Evolutionary conservation across 176 grass and related monocot genomes (phyloP), one percentile per base, ranked within the genome.

Genomic region (Pontederia paniculata): DNA sequence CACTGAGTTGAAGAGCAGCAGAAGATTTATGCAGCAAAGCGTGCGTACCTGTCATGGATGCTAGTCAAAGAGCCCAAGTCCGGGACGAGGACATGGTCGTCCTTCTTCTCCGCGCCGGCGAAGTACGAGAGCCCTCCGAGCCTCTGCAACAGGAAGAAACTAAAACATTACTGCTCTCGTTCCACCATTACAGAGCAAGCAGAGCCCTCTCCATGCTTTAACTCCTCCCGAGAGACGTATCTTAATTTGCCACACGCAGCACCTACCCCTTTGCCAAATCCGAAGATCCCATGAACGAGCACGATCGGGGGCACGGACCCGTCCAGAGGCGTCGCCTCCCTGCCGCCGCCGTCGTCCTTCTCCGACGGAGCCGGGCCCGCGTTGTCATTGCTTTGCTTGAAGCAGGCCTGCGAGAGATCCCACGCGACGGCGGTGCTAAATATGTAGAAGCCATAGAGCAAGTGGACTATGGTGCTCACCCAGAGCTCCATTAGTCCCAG

Each of bases 41-140:
- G 9, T 23, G 23, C 0, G 16, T 23, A 89, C 85, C 85, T 72
- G 62, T 95, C 89, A 54, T 95, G 78, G 19, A 95, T 51, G 65
- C 89, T 95, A 9, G 84, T 88, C 13, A 95, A 69, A 23, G 89
- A 80, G 10, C 89, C 89, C 53, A 95, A 65, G 41, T 95, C 89
- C 12, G 89, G 89, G 23, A 88, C 84, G 10, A 95, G 78, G 54
- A 95, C 89, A 22, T 67, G 79, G 18, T 75, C 73, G 67, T 88
- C 89, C 70, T 95, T 95, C 81, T 82, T 69, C 89, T 95, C 89
- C 4, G 89, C 89, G 9, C 89, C 89, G 16, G 89, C 89, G 68
- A 95, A 95, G 70, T 95, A 95, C 0, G 89, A 95, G 21, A 95
- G 20, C 63, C 89, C 84, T 14, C 81, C 84, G 31, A 95, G 72